phyloP scores from a whole-genome alignment of 1,139 yeast species.

The Komagataea norvegica region DNA sequence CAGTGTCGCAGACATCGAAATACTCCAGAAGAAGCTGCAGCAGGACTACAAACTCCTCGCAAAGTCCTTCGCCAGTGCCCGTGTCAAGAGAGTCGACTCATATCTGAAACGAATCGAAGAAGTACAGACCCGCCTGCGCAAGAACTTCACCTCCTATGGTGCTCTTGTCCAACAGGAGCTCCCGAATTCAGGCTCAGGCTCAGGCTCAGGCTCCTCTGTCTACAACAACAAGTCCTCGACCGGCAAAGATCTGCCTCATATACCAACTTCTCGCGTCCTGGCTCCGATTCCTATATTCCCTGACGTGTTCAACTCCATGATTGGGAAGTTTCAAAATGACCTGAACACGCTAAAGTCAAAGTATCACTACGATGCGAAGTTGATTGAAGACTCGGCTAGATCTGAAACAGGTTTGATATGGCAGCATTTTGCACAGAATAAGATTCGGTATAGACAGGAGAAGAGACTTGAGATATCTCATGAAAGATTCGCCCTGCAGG shows the following conservation, averaged over 20 bases:
- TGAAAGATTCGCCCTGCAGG: conserved; percentile 22
- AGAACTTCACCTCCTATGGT: conserved; percentile 9
- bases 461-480: conserved; percentile 14
- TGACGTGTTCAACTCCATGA: conserved; percentile 10
- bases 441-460: conserved; percentile 22
- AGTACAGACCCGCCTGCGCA: conserved; percentile 14
- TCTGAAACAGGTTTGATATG: conserved; percentile 19
- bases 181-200: conserved; percentile 1
- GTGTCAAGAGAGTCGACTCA: conserved; percentile 29
- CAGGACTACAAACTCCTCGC: conserved; percentile 29
- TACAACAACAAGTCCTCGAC: conserved; percentile 1
- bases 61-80: conserved; percentile 26
- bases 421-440: conserved; percentile 25
- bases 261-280: conserved; percentile 10
- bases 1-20: conserved; percentile 19
- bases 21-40: conserved; percentile 26
- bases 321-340: conserved; percentile 2
- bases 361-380: conserved; percentile 19
- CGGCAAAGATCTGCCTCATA: conserved; percentile 7
- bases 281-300: conserved; percentile 24
- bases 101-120: conserved; percentile 27
- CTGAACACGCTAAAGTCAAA: conserved; percentile 13
- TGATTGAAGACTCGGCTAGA: conserved; percentile 19
- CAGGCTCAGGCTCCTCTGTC: not conserved
- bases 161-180: conserved; percentile 6